phyloP scores from a whole-genome alignment of 202 grass and related monocot genomes.

The Sporobolus alterniflorus region DNA sequence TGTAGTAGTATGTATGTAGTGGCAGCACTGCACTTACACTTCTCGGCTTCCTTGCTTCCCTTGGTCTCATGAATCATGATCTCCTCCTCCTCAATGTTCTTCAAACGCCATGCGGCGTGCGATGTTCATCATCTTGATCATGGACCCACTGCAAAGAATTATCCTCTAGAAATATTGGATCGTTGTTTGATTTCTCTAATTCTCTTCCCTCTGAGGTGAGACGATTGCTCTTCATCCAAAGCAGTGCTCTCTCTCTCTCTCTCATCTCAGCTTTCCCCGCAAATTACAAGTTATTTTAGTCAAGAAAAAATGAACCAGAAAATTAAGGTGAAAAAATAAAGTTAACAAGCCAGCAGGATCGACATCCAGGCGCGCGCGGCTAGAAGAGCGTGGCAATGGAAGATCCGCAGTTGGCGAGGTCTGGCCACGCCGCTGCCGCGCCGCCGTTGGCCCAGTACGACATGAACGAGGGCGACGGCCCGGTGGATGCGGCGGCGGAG shows the following conservation, averaged over 20 bases:
- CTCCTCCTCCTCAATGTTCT: constrained; percentile 12
- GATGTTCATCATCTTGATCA: not conserved
- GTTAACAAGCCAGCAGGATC: constrained; percentile 40
- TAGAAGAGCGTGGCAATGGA: constrained; percentile 72
- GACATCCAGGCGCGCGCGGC: not conserved
- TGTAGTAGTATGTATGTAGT: not conserved
- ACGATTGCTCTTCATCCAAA: constrained; percentile 35
- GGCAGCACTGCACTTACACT: constrained; percentile 54
- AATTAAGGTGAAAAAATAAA: constrained; percentile 44
- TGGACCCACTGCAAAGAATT: constrained; percentile 2
- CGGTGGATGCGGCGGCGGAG: not conserved
- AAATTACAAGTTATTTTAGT: constrained; percentile 75
- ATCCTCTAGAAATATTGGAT: constrained; percentile 20
- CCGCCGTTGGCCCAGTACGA: constrained; percentile 57
- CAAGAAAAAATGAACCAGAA: constrained; percentile 55
- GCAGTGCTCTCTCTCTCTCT: constrained; percentile 41
- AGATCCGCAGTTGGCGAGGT: constrained; percentile 64
- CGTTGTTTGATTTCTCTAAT: constrained; percentile 31
- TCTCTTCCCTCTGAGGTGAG: constrained; percentile 30
- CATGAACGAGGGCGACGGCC: constrained; percentile 27
- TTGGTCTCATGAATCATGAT: constrained; percentile 19
- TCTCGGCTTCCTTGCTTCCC: constrained; percentile 34
- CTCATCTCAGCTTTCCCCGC: constrained; percentile 32
- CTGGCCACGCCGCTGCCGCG: constrained; percentile 38
- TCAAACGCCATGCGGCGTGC: constrained; percentile 1